Base-by-base conservation (phyloP, 495 filamentous ascomycete species). In the Podospora comata region DNA sequence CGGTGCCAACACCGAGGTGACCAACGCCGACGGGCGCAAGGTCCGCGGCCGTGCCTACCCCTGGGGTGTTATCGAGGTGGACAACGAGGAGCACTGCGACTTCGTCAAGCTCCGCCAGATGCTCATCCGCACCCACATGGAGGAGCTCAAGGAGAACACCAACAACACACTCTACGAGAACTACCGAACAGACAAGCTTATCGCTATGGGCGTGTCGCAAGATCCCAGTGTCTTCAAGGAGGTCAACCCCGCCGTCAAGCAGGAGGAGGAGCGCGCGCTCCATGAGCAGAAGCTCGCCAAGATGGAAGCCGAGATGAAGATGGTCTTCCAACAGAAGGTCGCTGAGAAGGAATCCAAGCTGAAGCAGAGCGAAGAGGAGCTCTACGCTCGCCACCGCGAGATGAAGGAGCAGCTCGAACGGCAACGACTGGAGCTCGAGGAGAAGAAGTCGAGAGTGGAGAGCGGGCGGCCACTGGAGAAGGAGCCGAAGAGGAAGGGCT, bases 231-330 rank as follows among this genome's bases (percentile, higher is more conserved):
- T 99, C 73, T 99, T 99, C 92, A 99, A 98, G 87, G 95, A 99
- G 87, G 94, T 99, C 85, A 99, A 98, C 86, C 95, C 95, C 34
- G 95, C 96, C 61, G 96, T 98, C 80, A 99, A 99, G 90, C 96
- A 98, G 81, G 95, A 99, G 79, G 95, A 99, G 84, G 95, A 99
- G 86, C 93, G 95, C 74, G 87, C 88, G 65, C 86, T 99, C 64
- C 95, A 99, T 87, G 95, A 99, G 82, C 96, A 98, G 86, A 99
- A 99, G 85, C 91, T 99, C 71, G 90, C 92, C 73, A 99, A 99
- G 92, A 99, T 99, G 95, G 95, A 99, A 80, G 87, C 91, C 75
- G 95, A 99, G 80, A 99, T 99, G 95, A 98, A 98, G 92, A 97
- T 98, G 95, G 95, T 99, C 75, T 99, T 99, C 93, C 95, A 99